A percentile compares a stretch with the other conserved stretches of the same genome.
phyloP scores from a whole-genome alignment of 139 green algal genomes.

The Deuterostichococcus epilithicus region DNA sequence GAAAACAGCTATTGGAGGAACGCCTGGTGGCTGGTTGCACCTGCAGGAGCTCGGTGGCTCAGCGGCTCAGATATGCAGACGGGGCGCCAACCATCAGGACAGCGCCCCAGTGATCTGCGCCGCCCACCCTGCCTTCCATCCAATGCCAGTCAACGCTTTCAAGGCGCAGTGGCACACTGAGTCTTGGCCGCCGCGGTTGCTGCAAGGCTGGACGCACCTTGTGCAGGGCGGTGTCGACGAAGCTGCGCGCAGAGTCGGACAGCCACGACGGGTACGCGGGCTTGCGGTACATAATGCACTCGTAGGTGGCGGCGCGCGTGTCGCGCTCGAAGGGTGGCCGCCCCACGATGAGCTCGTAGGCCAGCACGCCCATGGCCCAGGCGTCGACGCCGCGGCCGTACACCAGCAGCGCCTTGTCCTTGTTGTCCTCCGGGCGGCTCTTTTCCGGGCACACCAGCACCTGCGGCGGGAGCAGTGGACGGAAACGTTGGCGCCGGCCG shows the following conservation, averaged over 20 bases:
- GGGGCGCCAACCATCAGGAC: not conserved
- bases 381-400: slow-evolving; percentile 67
- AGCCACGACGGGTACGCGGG: slow-evolving; percentile 43
- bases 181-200: not conserved
- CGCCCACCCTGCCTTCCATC: not conserved
- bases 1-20: not conserved
- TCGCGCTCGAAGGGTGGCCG: slow-evolving; percentile 70
- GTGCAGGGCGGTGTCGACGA: slow-evolving; percentile 47
- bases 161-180: not conserved
- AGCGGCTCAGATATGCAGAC: not conserved
- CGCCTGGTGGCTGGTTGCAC: not conserved
- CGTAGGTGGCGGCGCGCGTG: slow-evolving; percentile 50
- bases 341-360: slow-evolving; percentile 76
- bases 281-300: slow-evolving; percentile 63
- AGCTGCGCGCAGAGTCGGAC: slow-evolving; percentile 37
- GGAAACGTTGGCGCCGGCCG: too few relatives aligned
- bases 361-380: slow-evolving; percentile 77
- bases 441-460: slow-evolving; percentile 53
- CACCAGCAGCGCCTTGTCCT: slow-evolving; percentile 56
- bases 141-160: not conserved
- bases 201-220: slow-evolving; percentile 41
- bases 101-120: not conserved
- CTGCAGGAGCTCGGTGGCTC: not conserved
- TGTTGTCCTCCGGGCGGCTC: slow-evolving; percentile 69
- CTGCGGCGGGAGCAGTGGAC: slow-evolving; percentile 21